A percentile compares a stretch with the other conserved stretches of the same genome.
These are phyloP conservation scores for Naganishia onofrii DNA, from an alignment of 768 basidiomycete genomes.

Conservation along the genomic window DNA sequence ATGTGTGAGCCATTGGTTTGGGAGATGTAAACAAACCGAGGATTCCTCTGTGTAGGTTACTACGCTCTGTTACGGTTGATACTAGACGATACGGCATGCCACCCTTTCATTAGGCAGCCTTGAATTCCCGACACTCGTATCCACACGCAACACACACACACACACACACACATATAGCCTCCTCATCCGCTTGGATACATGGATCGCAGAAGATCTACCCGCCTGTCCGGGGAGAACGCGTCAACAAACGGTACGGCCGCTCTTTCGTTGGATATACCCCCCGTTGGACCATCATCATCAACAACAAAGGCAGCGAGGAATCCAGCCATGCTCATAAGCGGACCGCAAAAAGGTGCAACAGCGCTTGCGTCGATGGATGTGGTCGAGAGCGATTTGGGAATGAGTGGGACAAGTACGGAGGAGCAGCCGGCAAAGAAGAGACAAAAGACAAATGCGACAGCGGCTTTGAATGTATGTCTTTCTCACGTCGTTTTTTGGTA, in stretches of 20 bases:
- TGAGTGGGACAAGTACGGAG: background rate
- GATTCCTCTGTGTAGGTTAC: background rate
- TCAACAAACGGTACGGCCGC: constrained; percentile 4
- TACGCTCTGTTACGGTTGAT: no score
- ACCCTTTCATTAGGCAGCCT: background rate
- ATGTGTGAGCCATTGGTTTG: background rate
- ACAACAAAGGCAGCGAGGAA: background rate
- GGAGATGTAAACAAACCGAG: constrained; percentile 21
- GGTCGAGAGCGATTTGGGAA: background rate
- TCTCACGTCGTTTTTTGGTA: background rate
- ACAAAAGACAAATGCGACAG: constrained; percentile 8
- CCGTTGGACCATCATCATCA: background rate
- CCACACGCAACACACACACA: background rate
- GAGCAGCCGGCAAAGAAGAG: constrained; percentile 19
- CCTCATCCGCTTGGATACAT: background rate
- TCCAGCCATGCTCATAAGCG: no score
- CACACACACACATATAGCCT: no score
- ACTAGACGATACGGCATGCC: background rate
- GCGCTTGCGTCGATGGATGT: background rate
- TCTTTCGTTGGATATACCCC: background rate
- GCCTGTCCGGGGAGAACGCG: constrained; percentile 17
- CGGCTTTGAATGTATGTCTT: constrained; percentile 6
- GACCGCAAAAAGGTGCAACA: background rate
- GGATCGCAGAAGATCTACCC: constrained; percentile 22
- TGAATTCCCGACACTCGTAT: background rate